Evolutionary conservation across 768 basidiomycete species (phyloP), one percentile per base, ranked within the genome.

Genomic region (Podaxis sp.): DNA sequence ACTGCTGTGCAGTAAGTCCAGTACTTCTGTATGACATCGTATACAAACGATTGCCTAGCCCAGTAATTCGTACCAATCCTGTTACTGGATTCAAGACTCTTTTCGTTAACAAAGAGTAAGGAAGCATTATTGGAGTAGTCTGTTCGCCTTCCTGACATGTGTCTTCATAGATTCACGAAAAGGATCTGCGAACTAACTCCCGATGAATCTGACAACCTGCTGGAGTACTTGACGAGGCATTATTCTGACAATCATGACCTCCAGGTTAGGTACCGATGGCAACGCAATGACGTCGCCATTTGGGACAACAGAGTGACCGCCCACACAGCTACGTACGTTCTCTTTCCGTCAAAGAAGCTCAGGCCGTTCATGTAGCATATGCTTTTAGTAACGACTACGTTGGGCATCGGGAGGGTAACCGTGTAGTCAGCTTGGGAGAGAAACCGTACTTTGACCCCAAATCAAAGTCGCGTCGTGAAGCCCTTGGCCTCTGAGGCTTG

Each of bases 201-300:
- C 15, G 84, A 83, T 55, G 85, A 87, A 71, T 84, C 82, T 5
- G 81, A 82, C 51, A 67, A 79, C 54, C 66, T 85, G 2, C 71
- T 85, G 24, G 72, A 75, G 0, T 86, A 79, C 70, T 73, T 87
- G n/a, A 74, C 73, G 60, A 73, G 77, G 9, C 83, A 83, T 64
- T 71, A 85, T 58, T 69, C 82, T 1, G 80, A 85, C 67, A 86
- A 85, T 72, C 86, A 87, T 66, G 85, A 86, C 70, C 71, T 85
- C 17, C 84, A 82, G 68, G 74, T 84, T 57, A 75, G 82, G 25
- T 83, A 76, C 76, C 77, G 78, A 19, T 87, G 86, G 84, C 70
- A 72, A 37, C 67, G 68, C 43, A 79, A 85, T 66, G 82, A 82
- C 59, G 68, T 86, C 25, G 86, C 86, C 0, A 83, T 87, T 66